Percentiles rank a stretch among this genome's conserved stretches.
Conservation (phyloP, 148 eudicot species). For the Vaccinium darrowii region DNA sequence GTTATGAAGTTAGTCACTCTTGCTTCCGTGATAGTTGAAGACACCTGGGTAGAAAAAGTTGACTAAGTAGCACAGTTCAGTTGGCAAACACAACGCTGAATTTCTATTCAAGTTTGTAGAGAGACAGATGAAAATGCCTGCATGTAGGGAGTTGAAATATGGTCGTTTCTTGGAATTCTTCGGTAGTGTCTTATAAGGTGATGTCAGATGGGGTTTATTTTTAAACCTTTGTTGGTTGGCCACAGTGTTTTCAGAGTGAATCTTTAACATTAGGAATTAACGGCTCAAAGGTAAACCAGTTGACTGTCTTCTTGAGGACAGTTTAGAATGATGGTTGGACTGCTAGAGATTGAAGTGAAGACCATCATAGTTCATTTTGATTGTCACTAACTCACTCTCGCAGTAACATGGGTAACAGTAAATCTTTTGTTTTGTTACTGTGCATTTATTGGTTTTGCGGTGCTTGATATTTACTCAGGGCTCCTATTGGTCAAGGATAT, state of each 20-base stretch:
- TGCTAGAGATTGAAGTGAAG: neutral
- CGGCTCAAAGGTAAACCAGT: neutral
- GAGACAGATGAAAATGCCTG: neutral
- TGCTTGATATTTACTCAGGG: conserved; percentile 43
- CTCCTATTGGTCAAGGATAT: conserved; percentile 95
- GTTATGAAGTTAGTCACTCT: neutral
- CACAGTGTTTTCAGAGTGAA: neutral
- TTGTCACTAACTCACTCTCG: neutral
- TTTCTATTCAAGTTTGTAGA: neutral
- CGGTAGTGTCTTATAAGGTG: neutral
- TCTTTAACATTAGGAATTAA: neutral
- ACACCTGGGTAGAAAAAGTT: neutral
- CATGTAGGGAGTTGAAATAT: neutral
- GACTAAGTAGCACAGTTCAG: conserved; percentile 1
- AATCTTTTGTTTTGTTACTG: neutral
- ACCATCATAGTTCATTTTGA: neutral
- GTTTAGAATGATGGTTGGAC: neutral
- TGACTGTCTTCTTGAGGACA: neutral
- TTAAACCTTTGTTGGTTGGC: neutral
- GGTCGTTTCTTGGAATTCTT: neutral
- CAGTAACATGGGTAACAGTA: neutral
- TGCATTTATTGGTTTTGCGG: conserved; percentile 6
- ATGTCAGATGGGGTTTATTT: neutral
- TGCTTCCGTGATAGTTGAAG: neutral
- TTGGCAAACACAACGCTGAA: neutral